Conservation (phyloP, 164 flowering plant species). For the Berberis vulgaris region DNA sequence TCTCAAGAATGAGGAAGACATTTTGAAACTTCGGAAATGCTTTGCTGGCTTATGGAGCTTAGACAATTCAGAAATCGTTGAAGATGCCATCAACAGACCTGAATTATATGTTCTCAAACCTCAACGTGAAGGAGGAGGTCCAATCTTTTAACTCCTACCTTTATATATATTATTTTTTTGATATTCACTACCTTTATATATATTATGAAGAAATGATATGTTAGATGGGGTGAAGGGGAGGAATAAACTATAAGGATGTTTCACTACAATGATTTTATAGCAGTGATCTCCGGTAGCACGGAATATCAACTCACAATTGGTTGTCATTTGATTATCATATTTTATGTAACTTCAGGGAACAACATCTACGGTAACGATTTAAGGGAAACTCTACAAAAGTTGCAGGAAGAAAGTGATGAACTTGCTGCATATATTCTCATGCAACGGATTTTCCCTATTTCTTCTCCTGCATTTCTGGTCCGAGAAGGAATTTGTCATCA, state of each 20-base stretch:
- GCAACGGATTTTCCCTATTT: constrained; percentile 82
- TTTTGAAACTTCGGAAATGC: constrained; percentile 66
- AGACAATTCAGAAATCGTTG: constrained; percentile 51
- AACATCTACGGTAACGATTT: constrained; percentile 80
- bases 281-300: no score
- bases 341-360: constrained; percentile 47
- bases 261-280: no score
- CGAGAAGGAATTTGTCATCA: constrained; percentile 71
- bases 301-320: no score
- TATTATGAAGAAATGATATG: no score
- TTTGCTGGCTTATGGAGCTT: constrained; percentile 98
- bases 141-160: constrained; percentile 1
- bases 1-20: constrained; percentile 71
- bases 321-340: not conserved
- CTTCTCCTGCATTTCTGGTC: constrained; percentile 43
- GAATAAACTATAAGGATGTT: no score
- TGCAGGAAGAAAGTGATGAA: constrained; percentile 62
- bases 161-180: not conserved
- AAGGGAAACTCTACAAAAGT: constrained; percentile 46
- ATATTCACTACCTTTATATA: not conserved
- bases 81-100: constrained; percentile 71
- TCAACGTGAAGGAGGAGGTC: constrained; percentile 99
- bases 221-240: no score
- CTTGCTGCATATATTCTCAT: constrained; percentile 86
- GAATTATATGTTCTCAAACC: constrained; percentile 87